phyloP scores from a whole-genome alignment of 2,329 filamentous ascomycete species.

The Colletotrichum australisinense region DNA sequence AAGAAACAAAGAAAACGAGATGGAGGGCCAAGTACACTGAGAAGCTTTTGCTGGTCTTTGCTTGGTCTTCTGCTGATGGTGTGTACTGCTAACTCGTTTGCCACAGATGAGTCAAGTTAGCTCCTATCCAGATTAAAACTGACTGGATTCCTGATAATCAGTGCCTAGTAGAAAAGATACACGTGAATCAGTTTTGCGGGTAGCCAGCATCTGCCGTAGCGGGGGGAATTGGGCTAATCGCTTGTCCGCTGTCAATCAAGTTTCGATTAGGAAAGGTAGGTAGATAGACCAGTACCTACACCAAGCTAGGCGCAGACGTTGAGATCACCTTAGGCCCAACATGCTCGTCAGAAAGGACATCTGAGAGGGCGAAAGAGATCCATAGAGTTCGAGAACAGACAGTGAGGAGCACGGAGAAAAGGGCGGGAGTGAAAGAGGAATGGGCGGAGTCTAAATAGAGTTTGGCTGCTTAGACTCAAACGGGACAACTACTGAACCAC shows the following conservation, averaged over 20 bases:
- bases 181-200: background rate
- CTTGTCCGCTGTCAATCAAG: background rate
- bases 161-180: background rate
- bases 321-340: slow-evolving; percentile 2
- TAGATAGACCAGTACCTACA: background rate
- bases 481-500: background rate
- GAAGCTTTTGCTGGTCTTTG: background rate
- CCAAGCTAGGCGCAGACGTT: background rate
- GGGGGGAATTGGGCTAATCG: background rate
- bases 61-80: background rate
- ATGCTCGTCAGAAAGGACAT: background rate
- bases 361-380: slow-evolving; percentile 1
- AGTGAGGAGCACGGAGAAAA: too few species aligned
- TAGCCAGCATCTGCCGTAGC: background rate
- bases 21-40: background rate
- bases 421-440: background rate
- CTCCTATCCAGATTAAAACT: background rate
- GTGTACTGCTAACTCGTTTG: background rate
- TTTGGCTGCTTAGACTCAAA: slow-evolving; percentile 7
- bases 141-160: background rate
- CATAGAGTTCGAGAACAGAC: slow-evolving; percentile 12
- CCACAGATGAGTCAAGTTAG: background rate
- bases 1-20: background rate
- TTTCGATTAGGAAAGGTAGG: background rate
- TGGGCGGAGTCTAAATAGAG: slow-evolving; percentile 27